Percentiles rank a stretch among this genome's conserved stretches.
phyloP scores from a whole-genome alignment of 768 basidiomycete genomes.

The Termitomyces sp. region DNA sequence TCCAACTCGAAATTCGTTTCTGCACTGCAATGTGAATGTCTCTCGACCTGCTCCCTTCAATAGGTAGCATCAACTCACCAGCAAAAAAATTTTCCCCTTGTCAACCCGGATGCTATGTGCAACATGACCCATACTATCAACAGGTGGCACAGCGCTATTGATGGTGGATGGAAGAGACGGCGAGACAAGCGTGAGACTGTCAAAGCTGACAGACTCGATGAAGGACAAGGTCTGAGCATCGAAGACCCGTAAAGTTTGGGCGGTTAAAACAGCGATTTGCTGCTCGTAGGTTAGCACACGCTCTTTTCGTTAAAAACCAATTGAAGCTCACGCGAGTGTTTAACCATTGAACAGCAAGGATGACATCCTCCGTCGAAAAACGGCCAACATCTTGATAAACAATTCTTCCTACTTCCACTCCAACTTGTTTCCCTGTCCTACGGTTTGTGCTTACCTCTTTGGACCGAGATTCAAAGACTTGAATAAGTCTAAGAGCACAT shows the following conservation, averaged over 20 bases:
- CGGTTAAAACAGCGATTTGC: constrained; percentile 69
- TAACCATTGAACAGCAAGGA: constrained; percentile 83
- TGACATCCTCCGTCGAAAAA: constrained; percentile 57
- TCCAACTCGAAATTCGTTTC: constrained; percentile 68
- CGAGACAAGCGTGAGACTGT: constrained; percentile 51
- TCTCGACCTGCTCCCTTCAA: not conserved
- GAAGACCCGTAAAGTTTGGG: constrained; percentile 57
- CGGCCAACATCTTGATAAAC: constrained; percentile 54
- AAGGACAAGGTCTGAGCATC: constrained; percentile 53
- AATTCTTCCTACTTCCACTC: constrained; percentile 60
- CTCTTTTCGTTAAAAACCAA: constrained; percentile 11
- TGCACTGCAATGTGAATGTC: constrained; percentile 38
- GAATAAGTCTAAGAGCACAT: constrained; percentile 54
- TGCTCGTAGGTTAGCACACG: constrained; percentile 22
- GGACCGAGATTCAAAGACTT: constrained; percentile 54
- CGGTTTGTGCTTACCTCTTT: constrained; percentile 45
- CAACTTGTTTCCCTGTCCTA: constrained; percentile 55
- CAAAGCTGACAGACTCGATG: constrained; percentile 59
- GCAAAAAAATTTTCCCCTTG: constrained; percentile 86
- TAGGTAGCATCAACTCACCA: constrained; percentile 50
- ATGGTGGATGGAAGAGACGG: constrained; percentile 43
- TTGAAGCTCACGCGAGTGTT: constrained; percentile 71
- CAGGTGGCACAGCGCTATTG: constrained; percentile 41
- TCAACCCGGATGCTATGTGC: constrained; percentile 74
- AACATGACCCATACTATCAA: constrained; percentile 47